Percentiles rank a stretch among this genome's conserved stretches.
Conservation (phyloP, 2,329 filamentous ascomycete species). For the Zymoseptoria ardabiliae region DNA sequence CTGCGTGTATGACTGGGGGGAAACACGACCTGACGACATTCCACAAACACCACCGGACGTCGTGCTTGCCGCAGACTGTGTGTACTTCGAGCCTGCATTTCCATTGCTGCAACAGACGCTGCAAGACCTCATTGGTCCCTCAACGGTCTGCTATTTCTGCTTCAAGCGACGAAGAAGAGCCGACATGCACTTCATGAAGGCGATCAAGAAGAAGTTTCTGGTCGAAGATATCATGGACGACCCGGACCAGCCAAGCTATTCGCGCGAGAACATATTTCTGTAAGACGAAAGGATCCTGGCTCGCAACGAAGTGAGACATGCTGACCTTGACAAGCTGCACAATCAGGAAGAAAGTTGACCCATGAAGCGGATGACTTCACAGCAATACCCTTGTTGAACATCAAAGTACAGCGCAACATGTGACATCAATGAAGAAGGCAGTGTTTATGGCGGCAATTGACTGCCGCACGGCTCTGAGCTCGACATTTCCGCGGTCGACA, state of each 20-base stretch:
- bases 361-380: conserved; percentile 3
- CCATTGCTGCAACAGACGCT: conserved; percentile 77
- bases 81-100: conserved; percentile 95
- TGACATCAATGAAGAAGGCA: background rate
- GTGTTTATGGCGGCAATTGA: background rate
- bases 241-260: conserved; percentile 39
- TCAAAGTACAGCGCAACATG: background rate
- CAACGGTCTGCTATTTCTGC: conserved; percentile 73
- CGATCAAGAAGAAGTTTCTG: conserved; percentile 41
- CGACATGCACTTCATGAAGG: conserved; percentile 48
- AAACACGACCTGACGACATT: conserved; percentile 32
- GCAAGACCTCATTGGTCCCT: conserved; percentile 58
- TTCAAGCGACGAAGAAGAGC: conserved; percentile 86
- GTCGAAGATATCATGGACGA: conserved; percentile 44
- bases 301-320: background rate
- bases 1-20: conserved; percentile 71
- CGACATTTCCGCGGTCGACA: background rate
- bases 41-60: conserved; percentile 59
- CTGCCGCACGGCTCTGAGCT: background rate
- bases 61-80: conserved; percentile 90
- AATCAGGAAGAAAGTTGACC: conserved; percentile 16
- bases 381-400: background rate
- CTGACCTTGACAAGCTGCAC: conserved; percentile 13
- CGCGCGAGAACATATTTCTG: conserved; percentile 45
- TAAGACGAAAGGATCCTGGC: conserved; percentile 24